Conservation (phyloP, 1,284 basidiomycete genomes). For the Kwoniella shivajii region DNA sequence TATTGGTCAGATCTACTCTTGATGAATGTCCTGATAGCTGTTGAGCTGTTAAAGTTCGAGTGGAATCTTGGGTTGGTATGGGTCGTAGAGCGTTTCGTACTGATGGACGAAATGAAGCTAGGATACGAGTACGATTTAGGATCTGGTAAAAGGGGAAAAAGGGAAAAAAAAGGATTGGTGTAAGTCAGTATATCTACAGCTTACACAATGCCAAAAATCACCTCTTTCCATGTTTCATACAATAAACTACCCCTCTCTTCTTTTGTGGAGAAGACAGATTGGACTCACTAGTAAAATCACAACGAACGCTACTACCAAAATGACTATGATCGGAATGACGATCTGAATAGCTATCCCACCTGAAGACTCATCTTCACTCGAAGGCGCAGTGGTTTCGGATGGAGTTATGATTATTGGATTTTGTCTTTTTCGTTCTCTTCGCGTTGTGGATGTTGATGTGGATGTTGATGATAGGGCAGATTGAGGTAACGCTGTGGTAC, state of each 20-base stretch:
- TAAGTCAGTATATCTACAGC: too few relatives aligned
- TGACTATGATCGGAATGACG: constrained; percentile 4
- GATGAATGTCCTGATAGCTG: constrained; percentile 5
- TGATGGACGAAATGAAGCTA: too few relatives aligned
- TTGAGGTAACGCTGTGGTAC: too few relatives aligned
- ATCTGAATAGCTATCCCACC: constrained; percentile 3
- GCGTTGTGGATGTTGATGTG: too few relatives aligned
- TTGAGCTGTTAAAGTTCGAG: constrained; percentile 17
- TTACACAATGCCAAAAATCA: too few relatives aligned
- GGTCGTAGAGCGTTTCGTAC: neutral
- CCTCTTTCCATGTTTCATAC: too few relatives aligned
- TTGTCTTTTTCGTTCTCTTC: too few relatives aligned
- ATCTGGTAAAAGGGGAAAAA: too few relatives aligned
- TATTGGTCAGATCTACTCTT: neutral
- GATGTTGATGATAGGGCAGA: too few relatives aligned
- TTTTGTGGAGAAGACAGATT: neutral
- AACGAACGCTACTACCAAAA: neutral
- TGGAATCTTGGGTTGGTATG: constrained; percentile 4
- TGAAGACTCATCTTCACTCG: neutral
- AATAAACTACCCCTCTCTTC: too few relatives aligned
- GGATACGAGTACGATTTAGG: too few relatives aligned
- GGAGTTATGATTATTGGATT: too few relatives aligned
- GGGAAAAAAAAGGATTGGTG: neutral
- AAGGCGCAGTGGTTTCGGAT: neutral
- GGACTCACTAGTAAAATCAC: constrained; percentile 1